phyloP scores from a whole-genome alignment of 192 early-diverging fungal genomes.

The Backusella macrospora region DNA sequence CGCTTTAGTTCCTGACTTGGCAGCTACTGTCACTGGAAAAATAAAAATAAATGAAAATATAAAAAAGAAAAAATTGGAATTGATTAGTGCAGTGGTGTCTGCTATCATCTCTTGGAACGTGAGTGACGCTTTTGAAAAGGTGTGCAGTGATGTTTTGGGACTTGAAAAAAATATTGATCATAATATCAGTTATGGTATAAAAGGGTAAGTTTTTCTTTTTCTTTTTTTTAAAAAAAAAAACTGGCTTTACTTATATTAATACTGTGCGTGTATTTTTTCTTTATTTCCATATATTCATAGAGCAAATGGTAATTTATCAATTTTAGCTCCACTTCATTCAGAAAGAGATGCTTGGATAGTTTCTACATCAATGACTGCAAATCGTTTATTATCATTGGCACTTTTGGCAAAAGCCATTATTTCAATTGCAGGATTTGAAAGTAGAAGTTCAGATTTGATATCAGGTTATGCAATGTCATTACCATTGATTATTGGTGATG shows the following conservation, averaged over 20 bases:
- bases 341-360: slow-evolving; percentile 55
- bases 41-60: background rate
- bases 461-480: slow-evolving; percentile 54
- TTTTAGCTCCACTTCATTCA: slow-evolving; percentile 51
- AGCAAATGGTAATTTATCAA: slow-evolving; percentile 66
- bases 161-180: background rate
- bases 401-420: slow-evolving; percentile 55
- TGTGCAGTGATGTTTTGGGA: slow-evolving; percentile 31
- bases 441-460: slow-evolving; percentile 26
- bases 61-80: slow-evolving; percentile 17
- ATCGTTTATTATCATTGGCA: slow-evolving; percentile 66
- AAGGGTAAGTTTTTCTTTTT: too few relatives aligned
- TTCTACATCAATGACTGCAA: slow-evolving; percentile 67
- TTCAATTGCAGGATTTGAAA: slow-evolving; percentile 41
- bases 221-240: too few relatives aligned
- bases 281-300: slow-evolving; percentile 44
- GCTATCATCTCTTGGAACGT: slow-evolving; percentile 57
- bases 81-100: slow-evolving; percentile 39
- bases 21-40: background rate
- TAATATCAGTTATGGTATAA: slow-evolving; percentile 42
- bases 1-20: background rate
- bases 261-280: too few relatives aligned
- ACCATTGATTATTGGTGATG: slow-evolving; percentile 48
- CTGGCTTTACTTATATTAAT: too few relatives aligned
- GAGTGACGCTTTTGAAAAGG: slow-evolving; percentile 52